Evolutionary conservation across 2,329 filamentous ascomycete species (phyloP), one percentile per base, ranked within the genome.

Genomic region (Whalleya microplaca): DNA sequence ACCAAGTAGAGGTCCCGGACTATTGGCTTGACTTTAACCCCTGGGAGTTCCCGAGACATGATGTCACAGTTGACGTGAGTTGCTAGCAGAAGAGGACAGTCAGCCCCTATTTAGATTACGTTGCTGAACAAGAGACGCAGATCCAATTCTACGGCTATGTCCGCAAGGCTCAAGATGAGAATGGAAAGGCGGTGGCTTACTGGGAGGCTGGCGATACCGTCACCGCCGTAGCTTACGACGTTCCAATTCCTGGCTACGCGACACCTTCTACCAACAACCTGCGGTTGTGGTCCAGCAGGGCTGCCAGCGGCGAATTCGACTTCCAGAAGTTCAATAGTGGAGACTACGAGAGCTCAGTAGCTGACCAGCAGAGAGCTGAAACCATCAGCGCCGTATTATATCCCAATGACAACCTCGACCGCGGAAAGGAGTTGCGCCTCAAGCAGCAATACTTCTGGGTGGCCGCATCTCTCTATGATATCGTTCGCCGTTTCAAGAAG

Each of bases 381-480:
- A 98, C 94, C 53, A 99, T 99, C 78, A 97, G 93, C 50, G 94
- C 94, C 29, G 95, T 99, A 14, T 78, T 99, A 44, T 99, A 99
- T 72, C 95, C 95, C 58, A 99, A 99, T 70, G 94, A 98, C 76
- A 98, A 96, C 75, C 84, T 99, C 44, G 94, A 98, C 64, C 86
- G 92, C 64, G 95, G 95, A 61, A 99, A 99, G 76, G 95, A 99
- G 80, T 86, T 99, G 62, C 91, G 95, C 51, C 78, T 99, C 75
- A 99, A 99, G 84, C 95, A 99, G 75, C 95, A 99, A 75, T 99
- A 99, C 82, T 99, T 99, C 79, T 99, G 95, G 95, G 96, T 96
- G 70, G 93, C 95, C 50, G 95, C 95, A 16, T 99, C 95, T 16
- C 83, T 99, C 3, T 92, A 92, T 71, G 95, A 99, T 69, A 99